These are phyloP conservation scores for Linderniella brevidens DNA, from an alignment of 257 asterid species.

Conservation along the genomic window DNA sequence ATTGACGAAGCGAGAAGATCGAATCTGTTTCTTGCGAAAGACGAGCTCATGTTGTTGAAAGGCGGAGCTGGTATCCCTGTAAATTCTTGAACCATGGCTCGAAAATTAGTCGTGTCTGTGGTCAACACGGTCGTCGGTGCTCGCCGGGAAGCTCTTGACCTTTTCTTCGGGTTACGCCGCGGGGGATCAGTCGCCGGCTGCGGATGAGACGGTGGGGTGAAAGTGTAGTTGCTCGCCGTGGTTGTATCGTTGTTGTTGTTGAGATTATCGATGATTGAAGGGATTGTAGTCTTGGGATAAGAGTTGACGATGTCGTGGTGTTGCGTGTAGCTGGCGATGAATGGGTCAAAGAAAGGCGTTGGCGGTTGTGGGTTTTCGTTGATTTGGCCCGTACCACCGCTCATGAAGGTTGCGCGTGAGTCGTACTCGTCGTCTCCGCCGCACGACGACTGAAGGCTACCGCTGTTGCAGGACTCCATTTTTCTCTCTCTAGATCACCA, in stretches of 20 bases:
- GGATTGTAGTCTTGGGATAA: too few species aligned
- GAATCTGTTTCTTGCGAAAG: conserved; percentile 27
- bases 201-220: too few species aligned
- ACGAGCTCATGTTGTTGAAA: conserved; percentile 13
- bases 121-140: conserved; percentile 81
- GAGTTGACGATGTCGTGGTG: conserved; percentile 1
- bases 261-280: too few species aligned
- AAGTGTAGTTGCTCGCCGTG: too few species aligned
- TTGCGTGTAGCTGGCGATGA: conserved; percentile 21
- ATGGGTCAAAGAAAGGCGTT: conserved; percentile 28
- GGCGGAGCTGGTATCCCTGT: conserved; percentile 86
- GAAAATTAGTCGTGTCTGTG: conserved; percentile 62
- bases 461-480: conserved; percentile 45
- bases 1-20: conserved; percentile 20
- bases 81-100: conserved; percentile 95
- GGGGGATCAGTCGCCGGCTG: background rate
- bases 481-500: too few species aligned
- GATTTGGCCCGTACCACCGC: conserved; percentile 5
- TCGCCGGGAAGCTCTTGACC: conserved; percentile 82
- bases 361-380: conserved; percentile 7
- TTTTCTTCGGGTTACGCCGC: conserved; percentile 55
- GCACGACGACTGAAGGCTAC: conserved; percentile 57
- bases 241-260: too few species aligned
- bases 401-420: conserved; percentile 27
- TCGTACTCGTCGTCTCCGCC: conserved; percentile 60